Evolutionary conservation across 148 eudicot genomes (phyloP), one percentile per base, ranked within the genome.

Genomic region (Tetragonia tetragonoides): DNA sequence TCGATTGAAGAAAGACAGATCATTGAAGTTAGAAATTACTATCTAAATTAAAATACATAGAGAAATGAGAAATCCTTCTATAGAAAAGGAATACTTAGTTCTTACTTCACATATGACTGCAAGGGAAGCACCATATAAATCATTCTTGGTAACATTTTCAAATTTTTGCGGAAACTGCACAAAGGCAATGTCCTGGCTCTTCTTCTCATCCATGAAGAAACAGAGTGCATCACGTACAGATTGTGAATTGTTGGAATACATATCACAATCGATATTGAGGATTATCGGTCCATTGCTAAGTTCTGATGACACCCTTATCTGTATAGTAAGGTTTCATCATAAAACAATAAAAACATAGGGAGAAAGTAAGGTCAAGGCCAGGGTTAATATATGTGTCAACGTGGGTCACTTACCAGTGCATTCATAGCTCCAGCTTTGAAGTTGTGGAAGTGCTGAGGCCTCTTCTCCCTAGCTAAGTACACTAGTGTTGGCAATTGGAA

Each of bases 401-500:
- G 51, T 75, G n/a, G 18, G 11, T 28, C 34, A 70, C 14, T 79
- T 84, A 95, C 98, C 91, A 95, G 77, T 44, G 98, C 87, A 83
- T 95, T 95, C 94, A 95, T 87, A 10, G 98, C 91, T 79, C 98
- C 98, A 64, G 98, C 98, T 89, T 95, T 95, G 86, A 87, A 95
- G 84, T 95, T 87, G 70, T 95, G 98, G 68, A 46, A 82, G 77
- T 85, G 86, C 41, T 77, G 80, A 53, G 98, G 97, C 68, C 95
- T 87, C 81, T 94, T 94, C 78, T 94, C 95, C 21, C 97, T 78
- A 65, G 95, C 97, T 73, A 93, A 81, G 86, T 91, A 93, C 24
- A 91, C 88, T 15, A 93, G 77, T 60, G 85, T 88, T 23, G 98
- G 98, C 77, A 92, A 81, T 63, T 57, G 72, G 70, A 74, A 64